Evolutionary conservation across 208 protist species (phyloP), one percentile per base, ranked within the genome.

Genomic region (Leishmania tarentolae): DNA sequence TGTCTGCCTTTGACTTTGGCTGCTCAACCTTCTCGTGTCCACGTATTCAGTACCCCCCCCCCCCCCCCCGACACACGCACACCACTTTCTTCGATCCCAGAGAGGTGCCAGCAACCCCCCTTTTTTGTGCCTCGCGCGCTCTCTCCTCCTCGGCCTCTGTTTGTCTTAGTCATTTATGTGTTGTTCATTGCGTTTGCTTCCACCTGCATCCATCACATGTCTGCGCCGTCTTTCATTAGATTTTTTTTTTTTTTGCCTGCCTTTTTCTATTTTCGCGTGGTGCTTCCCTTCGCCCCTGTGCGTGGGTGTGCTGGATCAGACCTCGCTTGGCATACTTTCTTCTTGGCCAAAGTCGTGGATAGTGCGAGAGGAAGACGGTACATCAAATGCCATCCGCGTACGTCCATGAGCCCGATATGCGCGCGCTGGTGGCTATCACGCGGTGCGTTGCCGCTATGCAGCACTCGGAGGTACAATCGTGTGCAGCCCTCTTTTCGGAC

Each of bases 331-430:
- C 1, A 24, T 73, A 47, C 47, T 71, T 13, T 24, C n/a, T n/a
- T n/a, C 50, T 53, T 61, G 50, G 44, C 15, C 24, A 3, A 31
- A 40, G 15, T 53, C 28, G 19, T 73, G 69, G 11, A 31, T 73
- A 11, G n/a, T 19, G 50, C 69, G 11, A 73, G 50, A 52, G 28
- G 44, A 52, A 28, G 35, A 21, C 24, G n/a, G 69, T 4, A 7
- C 50, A 13, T 44, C 42, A 73, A 15, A 77, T 77, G 74, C 56
- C 56, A 7, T 69, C 76, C 44, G 3, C 76, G 28, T 79, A 79
- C n/a, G 76, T 46, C 24, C 82, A 85, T 31, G 82, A 85, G 63
- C 82, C 82, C 0, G 72, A 85, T 53, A 47, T 79, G 74, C 77
- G 77, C 53, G 50, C 77, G 0, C 71, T 85, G n/a, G 19, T 66